Base-by-base conservation (phyloP, 148 eudicot genomes). In the Beta vulgaris region DNA sequence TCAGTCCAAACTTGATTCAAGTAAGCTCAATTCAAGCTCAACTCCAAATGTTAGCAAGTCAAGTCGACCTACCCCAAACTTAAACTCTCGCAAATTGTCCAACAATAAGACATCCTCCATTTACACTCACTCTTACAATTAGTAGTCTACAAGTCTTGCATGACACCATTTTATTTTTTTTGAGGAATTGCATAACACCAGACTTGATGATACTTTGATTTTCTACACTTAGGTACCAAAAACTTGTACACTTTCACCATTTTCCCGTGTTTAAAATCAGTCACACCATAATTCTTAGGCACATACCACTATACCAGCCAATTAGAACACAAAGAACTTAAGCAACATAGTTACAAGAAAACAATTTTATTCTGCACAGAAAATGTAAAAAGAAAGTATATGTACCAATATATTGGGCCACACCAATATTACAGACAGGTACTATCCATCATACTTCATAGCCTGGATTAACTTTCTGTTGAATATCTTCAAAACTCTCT, bases 401-500 rank as follows among this genome's bases (percentile, higher is more conserved):
- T 32, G 7, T 23, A 74, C 23, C 14, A 16, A 37, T n/a, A 44
- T 37, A 46, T 44, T 60, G 35, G 75, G 49, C 13, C 75, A 74
- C 75, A 69, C 74, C 64, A 28, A 36, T 69, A 2, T 59, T 31
- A 74, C 60, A 79, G 4, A 57, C 40, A 14, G 29, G 66, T 43
- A 51, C 73, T 28, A 63, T 43, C 36, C 46, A 55, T 81, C 76
- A 94, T 59, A 94, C 98, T 76, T 94, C 97, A 76, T 94, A 94
- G 32, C 98, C 98, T 36, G 97, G 98, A 83, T 94, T 92, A n/a
- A 94, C 86, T 76, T 81, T 94, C 82, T 94, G 97, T 80, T 94
- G 98, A 74, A 94, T 85, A 79, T 94, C 91, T 25, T 84, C 84
- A 55, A 90, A 94, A 71, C 97, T 94, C 87, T 94, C 97, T 29